Evolutionary conservation across 1,284 basidiomycete species (phyloP), one percentile per base, ranked within the genome.

Genomic region (Austropuccinia psidii): DNA sequence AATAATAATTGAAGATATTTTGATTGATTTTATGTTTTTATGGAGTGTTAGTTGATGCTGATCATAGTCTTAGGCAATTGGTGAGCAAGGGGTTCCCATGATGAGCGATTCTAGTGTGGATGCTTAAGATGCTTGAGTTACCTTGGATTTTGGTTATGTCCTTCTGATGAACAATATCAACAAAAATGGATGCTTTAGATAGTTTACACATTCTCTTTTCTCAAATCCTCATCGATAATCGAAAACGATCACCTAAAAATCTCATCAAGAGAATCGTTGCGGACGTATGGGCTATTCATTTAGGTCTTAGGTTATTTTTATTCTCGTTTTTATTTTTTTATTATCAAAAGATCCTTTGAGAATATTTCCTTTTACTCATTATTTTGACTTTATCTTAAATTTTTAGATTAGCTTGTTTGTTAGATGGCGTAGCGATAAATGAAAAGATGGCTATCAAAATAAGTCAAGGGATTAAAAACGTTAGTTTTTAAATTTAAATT

Each of bases 401-500:
- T 61, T 61, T 19, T 21, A 61, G 58, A 41, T 61, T 13, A 41
- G 58, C 58, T 61, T 61, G 58, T 35, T 27, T 61, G 33, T 27
- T 61, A 13, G 58, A 61, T 41, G 58, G 58, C 15, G 19, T 61
- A 21, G 58, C 58, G 58, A 61, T 61, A 13, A 43, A 19, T 27
- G 58, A 61, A 19, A 27, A 61, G n/a, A 61, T 61, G 58, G 1
- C 58, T 4, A 61, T 41, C 45, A 27, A 21, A 27, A 61, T 61
- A 21, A 41, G 39, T 27, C 39, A 61, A 27, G 58, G 58, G 27
- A 41, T 61, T 13, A 61, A 41, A 61, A 35, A 24, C 24, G 58
- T 61, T 27, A 61, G 58, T 41, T 61, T 24, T 57, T 45, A 45
- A 11, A 45, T n/a, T 11, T n/a, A 45, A 11, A n/a, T n/a, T n/a